Evolutionary conservation across 371 early-diverging fungal genomes (phyloP), one percentile per base, ranked within the genome.

Genomic region (Chytridium lagenaria): DNA sequence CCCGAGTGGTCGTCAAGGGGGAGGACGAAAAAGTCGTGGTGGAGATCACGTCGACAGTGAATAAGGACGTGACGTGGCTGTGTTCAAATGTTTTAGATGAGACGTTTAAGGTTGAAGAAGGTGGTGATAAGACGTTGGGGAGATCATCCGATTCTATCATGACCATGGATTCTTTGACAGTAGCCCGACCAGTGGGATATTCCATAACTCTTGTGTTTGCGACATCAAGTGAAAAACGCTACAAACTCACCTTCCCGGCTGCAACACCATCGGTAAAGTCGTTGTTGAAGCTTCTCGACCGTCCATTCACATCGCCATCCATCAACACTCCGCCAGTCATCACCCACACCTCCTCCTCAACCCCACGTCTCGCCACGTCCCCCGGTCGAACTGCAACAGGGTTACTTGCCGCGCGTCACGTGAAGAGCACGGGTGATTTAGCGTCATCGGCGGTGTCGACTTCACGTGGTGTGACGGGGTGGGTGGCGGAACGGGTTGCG

Each of bases 401-500:
- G 44, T 19, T 44, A 44, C 44, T 19, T 7, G 44, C 55, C 26
- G 5, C 26, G 5, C 55, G 55, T 52, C 26, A 5, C 5, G 23
- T 26, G 5, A 12, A 26, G 5, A 52, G 55, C 26, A 52, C 55
- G 5, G 55, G 55, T 23, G 55, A 52, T 26, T 26, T 52, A 5
- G 55, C 26, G 5, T 52, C 55, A 5, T 12, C 55, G 5, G 23
- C n/a, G 5, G 26, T 52, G 16, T 52, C 55, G 7, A 10, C 5
- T n/a, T 52, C 55, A 10, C 55, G 55, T n/a, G 55, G 55, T 5
- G 55, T 52, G 30, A 61, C 31, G 10, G 61, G 61, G 12, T 61
- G 61, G 61, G 61, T 61, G 2, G 61, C 61, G 34, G 61, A 61
- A 36, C 30, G 61, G 5, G 37, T 61, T 12, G 37, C 31, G 30